A percentile compares a stretch with the other conserved stretches of the same genome.
Evolutionary conservation across 495 filamentous ascomycete genomes (phyloP).

Genomic region (Daldinia caldariorum): DNA sequence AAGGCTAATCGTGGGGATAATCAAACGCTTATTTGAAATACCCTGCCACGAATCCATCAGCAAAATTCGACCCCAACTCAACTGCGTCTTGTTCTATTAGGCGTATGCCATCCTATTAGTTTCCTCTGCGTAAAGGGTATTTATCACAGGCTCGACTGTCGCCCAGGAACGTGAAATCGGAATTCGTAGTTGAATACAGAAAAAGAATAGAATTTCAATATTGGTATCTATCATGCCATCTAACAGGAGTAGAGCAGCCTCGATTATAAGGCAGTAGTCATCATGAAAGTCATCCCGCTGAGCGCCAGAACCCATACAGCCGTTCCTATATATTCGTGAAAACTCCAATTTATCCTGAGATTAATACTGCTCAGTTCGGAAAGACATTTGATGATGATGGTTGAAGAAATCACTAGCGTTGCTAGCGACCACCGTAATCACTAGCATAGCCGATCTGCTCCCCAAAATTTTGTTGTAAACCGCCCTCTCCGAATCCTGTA

Average conservation of each 20-base stretch:
- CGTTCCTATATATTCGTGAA: constrained; percentile 23
- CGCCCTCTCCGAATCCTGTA: constrained; percentile 59
- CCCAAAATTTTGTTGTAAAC: constrained; percentile 60
- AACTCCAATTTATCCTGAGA: constrained; percentile 15
- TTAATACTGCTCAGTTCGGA: constrained; percentile 8
- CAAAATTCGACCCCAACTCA: neutral
- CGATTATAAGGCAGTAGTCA: constrained; percentile 22
- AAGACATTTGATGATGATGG: constrained; percentile 1
- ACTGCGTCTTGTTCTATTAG: no score
- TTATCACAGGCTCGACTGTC: neutral
- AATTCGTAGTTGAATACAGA: neutral
- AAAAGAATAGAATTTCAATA: constrained; percentile 35
- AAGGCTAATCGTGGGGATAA: neutral
- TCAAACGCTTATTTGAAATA: neutral
- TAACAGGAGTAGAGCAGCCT: constrained; percentile 34
- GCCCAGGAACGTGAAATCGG: neutral
- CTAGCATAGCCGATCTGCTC: constrained; percentile 62
- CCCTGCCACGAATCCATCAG: neutral
- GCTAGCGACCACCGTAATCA: constrained; percentile 59
- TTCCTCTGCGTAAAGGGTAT: neutral
- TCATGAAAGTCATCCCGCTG: constrained; percentile 36
- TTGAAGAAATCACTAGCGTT: neutral
- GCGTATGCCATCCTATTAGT: no score
- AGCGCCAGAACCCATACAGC: constrained; percentile 12
- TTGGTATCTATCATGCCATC: constrained; percentile 51